Percentiles rank a stretch among this genome's conserved stretches.
Evolutionary conservation across 2,329 filamentous ascomycete genomes (phyloP).

Genomic region (Ramularia collo-cygni): DNA sequence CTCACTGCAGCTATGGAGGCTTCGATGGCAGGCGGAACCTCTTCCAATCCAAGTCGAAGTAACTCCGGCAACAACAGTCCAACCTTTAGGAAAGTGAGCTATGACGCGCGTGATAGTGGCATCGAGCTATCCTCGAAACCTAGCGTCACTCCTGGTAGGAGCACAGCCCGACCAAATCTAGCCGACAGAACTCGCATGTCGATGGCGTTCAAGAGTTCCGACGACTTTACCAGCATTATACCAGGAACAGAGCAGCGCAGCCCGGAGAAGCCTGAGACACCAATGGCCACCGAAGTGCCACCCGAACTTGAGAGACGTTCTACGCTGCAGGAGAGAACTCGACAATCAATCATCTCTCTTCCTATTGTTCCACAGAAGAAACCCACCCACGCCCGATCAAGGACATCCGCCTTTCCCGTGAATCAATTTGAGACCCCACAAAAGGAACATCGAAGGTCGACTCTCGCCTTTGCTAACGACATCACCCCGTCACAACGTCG

Average conservation of each 20-base stretch:
- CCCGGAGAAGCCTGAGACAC: background rate
- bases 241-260: background rate
- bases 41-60: slow-evolving; percentile 5
- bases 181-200: slow-evolving; percentile 43
- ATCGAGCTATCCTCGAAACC: slow-evolving; percentile 9
- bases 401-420: slow-evolving; percentile 39
- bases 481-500: slow-evolving; percentile 13
- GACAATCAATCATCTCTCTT: slow-evolving; percentile 59
- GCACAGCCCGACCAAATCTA: slow-evolving; percentile 33
- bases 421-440: slow-evolving; percentile 52
- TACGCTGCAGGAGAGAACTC: slow-evolving; percentile 71
- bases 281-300: background rate
- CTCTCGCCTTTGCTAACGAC: slow-evolving; percentile 7
- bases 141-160: slow-evolving; percentile 5
- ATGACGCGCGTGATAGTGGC: slow-evolving; percentile 15
- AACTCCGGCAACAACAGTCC: slow-evolving; percentile 8
- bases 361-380: slow-evolving; percentile 4
- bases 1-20: slow-evolving; percentile 6
- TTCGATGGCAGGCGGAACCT: background rate
- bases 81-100: slow-evolving; percentile 7
- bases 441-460: slow-evolving; percentile 21
- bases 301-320: slow-evolving; percentile 3
- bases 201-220: slow-evolving; percentile 32
- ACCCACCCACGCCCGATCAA: slow-evolving; percentile 30
- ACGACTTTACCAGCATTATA: slow-evolving; percentile 16